These are phyloP conservation scores for Eutrema heterophyllum DNA, from an alignment of 345 rosid species.

Conservation along the genomic window DNA sequence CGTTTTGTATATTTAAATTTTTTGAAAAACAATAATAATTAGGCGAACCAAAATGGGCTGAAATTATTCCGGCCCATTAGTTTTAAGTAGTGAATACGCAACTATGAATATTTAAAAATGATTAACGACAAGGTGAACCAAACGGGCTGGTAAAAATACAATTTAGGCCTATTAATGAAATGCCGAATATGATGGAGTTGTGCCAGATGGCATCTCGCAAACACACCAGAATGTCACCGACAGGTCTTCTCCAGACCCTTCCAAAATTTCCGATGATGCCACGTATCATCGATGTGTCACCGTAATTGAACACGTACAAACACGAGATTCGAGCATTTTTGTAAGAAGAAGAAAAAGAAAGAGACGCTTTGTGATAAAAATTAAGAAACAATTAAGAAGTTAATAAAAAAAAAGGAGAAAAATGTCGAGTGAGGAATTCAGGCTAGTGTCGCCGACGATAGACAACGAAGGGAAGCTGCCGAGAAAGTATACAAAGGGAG, in stretches of 20 bases:
- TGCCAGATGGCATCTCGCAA: background rate
- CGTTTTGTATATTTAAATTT: no score
- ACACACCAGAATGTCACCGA: background rate
- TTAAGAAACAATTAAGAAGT: no score
- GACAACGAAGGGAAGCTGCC: constrained; percentile 57
- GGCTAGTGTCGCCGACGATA: constrained; percentile 52
- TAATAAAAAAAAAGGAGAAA: background rate
- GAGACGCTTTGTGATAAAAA: no score
- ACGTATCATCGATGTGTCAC: background rate
- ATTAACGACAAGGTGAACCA: background rate
- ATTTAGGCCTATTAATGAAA: background rate
- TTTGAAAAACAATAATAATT: no score
- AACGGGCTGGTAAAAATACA: background rate
- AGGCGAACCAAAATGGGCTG: no score
- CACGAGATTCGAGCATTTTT: background rate
- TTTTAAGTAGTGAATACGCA: no score
- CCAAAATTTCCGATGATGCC: background rate
- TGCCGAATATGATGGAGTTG: background rate
- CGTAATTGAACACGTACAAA: background rate
- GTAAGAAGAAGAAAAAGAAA: background rate
- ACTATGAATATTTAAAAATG: no score
- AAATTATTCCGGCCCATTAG: no score
- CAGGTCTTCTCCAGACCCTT: background rate
- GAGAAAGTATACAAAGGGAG: constrained; percentile 63
- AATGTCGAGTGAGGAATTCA: constrained; percentile 53